phyloP scores from a whole-genome alignment of 2,329 filamentous ascomycete species.

The Nakataea oryzae region DNA sequence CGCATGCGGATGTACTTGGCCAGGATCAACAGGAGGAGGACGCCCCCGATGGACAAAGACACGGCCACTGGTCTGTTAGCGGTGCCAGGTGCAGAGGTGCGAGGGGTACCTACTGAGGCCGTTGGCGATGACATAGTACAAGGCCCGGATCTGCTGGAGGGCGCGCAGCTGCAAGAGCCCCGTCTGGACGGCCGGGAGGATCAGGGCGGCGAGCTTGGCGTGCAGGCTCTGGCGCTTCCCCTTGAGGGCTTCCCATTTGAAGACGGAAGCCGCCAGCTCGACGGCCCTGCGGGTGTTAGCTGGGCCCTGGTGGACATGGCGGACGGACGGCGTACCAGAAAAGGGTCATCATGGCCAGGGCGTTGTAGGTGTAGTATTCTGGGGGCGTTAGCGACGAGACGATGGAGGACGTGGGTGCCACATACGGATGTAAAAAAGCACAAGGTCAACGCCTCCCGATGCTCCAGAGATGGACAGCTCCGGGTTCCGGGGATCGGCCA shows the following conservation, averaged over 20 bases:
- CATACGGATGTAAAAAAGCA: slow-evolving; percentile 37
- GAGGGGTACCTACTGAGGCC: slow-evolving; percentile 21
- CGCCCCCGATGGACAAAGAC: slow-evolving; percentile 22
- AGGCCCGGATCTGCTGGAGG: slow-evolving; percentile 15
- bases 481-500: slow-evolving; percentile 22
- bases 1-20: slow-evolving; percentile 28
- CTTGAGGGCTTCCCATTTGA: slow-evolving; percentile 15
- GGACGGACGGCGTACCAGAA: slow-evolving; percentile 26
- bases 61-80: slow-evolving; percentile 21
- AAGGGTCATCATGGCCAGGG: slow-evolving; percentile 32
- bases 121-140: slow-evolving; percentile 24
- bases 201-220: slow-evolving; percentile 22
- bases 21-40: slow-evolving; percentile 27
- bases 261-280: slow-evolving; percentile 23
- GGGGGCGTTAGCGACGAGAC: slow-evolving; percentile 11
- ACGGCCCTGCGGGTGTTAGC: slow-evolving; percentile 18
- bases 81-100: not conserved
- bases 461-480: slow-evolving; percentile 30
- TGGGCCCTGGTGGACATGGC: not conserved
- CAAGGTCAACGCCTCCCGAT: slow-evolving; percentile 27
- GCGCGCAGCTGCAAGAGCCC: slow-evolving; percentile 17
- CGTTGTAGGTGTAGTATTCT: slow-evolving; percentile 41
- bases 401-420: not conserved
- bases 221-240: slow-evolving; percentile 13
- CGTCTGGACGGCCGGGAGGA: slow-evolving; percentile 24